phyloP scores from a whole-genome alignment of 108 stramenopile genomes.

The Pseudonitzschia multiseries region DNA sequence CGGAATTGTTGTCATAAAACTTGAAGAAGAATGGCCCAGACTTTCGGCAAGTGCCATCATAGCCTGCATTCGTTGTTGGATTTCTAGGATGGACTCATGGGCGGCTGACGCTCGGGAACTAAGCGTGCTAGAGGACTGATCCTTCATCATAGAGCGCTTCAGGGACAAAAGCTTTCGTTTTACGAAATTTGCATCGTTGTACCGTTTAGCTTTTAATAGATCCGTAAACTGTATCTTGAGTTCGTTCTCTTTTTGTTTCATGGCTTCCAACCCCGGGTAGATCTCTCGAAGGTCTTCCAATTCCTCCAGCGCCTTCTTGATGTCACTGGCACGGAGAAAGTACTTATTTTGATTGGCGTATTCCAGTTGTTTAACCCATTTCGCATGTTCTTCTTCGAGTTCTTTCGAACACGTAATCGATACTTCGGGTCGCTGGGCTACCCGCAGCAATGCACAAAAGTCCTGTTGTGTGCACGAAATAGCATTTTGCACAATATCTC shows the following conservation, averaged over 20 bases:
- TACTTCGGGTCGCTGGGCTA: constrained; percentile 33
- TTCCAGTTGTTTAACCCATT: constrained; percentile 9
- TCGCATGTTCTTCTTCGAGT: constrained; percentile 21
- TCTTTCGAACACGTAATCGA: constrained; percentile 20
- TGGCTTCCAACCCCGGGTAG: constrained; percentile 22
- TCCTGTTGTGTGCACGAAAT: constrained; percentile 9
- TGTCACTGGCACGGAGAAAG: constrained; percentile 27
- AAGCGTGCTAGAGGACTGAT: constrained; percentile 18
- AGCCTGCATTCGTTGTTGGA: constrained; percentile 25
- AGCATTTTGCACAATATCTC: constrained; percentile 17
- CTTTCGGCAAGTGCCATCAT: constrained; percentile 12
- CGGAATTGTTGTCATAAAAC: neutral
- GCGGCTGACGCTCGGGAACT: neutral
- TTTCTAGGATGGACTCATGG: constrained; percentile 17
- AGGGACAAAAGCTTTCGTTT: constrained; percentile 33
- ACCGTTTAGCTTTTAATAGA: constrained; percentile 22
- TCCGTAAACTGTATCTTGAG: constrained; percentile 26
- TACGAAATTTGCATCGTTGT: constrained; percentile 34
- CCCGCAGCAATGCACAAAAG: constrained; percentile 13
- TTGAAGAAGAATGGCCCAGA: neutral
- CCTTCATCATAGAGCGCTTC: constrained; percentile 33
- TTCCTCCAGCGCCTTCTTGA: constrained; percentile 23
- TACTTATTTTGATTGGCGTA: constrained; percentile 29
- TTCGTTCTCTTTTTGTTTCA: constrained; percentile 23
- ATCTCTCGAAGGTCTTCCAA: constrained; percentile 21